These are phyloP conservation scores for Dictyostelium firmibasis DNA, from an alignment of 78 protist genomes.

Conservation along the genomic window DNA sequence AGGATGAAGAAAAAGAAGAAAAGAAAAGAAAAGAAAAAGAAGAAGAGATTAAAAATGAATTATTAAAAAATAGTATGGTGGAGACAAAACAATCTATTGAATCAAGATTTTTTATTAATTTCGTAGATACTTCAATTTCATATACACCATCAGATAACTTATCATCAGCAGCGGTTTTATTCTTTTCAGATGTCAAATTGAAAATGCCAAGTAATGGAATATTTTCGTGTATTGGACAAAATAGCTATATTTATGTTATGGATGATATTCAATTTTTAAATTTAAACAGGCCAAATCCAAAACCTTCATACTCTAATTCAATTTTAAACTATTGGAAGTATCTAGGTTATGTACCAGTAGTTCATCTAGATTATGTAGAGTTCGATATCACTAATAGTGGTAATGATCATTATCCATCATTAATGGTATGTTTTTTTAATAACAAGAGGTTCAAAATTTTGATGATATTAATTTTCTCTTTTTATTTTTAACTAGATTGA, in stretches of 20 bases:
- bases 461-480: background rate
- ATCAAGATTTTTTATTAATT: constrained; percentile 25
- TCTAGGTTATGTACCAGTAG: constrained; percentile 31
- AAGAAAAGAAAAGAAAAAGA: background rate
- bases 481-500: constrained; percentile 1
- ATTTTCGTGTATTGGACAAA: constrained; percentile 33
- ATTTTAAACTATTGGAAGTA: constrained; percentile 38
- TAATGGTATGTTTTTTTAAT: background rate
- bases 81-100: too few relatives aligned
- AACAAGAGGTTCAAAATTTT: too few relatives aligned
- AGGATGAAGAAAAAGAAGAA: background rate
- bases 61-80: background rate
- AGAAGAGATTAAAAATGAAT: background rate
- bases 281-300: background rate
- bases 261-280: constrained; percentile 16
- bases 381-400: background rate
- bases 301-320: background rate
- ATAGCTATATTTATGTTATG: constrained; percentile 37
- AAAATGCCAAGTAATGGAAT: background rate
- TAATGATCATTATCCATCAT: constrained; percentile 5
- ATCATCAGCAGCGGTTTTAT: constrained; percentile 33
- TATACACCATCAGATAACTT: constrained; percentile 11
- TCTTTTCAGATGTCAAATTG: constrained; percentile 51
- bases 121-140: constrained; percentile 42
- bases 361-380: constrained; percentile 48